These are phyloP conservation scores for Xylaria sp. DNA, from an alignment of 2,329 filamentous ascomycete genomes.

Conservation along the genomic window DNA sequence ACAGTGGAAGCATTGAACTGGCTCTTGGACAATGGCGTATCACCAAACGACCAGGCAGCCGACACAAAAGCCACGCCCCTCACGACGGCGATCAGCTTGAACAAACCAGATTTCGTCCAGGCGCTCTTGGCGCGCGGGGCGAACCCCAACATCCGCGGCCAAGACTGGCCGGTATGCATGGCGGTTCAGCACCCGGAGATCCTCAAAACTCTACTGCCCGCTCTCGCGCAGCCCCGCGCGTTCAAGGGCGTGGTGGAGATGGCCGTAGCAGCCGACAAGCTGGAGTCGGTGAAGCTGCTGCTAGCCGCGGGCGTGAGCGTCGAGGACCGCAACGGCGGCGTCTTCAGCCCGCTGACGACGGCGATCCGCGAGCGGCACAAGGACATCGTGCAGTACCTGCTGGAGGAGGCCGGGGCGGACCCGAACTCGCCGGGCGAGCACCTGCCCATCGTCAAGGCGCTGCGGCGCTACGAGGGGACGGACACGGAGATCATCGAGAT, in stretches of 20 bases:
- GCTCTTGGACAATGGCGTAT: slow-evolving; percentile 64
- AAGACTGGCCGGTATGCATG: slow-evolving; percentile 75
- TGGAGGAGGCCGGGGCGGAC: slow-evolving; percentile 66
- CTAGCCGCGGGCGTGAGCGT: slow-evolving; percentile 68
- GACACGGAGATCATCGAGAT: slow-evolving; percentile 67
- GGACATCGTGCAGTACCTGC: slow-evolving; percentile 65
- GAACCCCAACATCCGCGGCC: slow-evolving; percentile 65
- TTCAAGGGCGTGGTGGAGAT: slow-evolving; percentile 72
- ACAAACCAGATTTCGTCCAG: slow-evolving; percentile 60
- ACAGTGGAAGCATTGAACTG: slow-evolving; percentile 60
- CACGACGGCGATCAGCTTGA: slow-evolving; percentile 68
- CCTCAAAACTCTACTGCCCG: slow-evolving; percentile 62
- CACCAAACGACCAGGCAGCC: slow-evolving; percentile 62
- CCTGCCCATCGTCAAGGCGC: slow-evolving; percentile 71
- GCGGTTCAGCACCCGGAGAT: slow-evolving; percentile 66
- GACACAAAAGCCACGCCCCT: slow-evolving; percentile 64
- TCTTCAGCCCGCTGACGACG: slow-evolving; percentile 72
- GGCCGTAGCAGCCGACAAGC: slow-evolving; percentile 69
- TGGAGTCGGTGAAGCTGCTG: slow-evolving; percentile 70
- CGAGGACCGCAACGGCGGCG: slow-evolving; percentile 74
- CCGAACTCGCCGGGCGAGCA: slow-evolving; percentile 73
- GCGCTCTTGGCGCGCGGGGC: slow-evolving; percentile 48
- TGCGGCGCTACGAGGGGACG: slow-evolving; percentile 61
- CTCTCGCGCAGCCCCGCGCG: slow-evolving; percentile 62
- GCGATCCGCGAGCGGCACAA: slow-evolving; percentile 68